Conservation (phyloP, 257 asterid species). For the Solanum tacnaense region DNA sequence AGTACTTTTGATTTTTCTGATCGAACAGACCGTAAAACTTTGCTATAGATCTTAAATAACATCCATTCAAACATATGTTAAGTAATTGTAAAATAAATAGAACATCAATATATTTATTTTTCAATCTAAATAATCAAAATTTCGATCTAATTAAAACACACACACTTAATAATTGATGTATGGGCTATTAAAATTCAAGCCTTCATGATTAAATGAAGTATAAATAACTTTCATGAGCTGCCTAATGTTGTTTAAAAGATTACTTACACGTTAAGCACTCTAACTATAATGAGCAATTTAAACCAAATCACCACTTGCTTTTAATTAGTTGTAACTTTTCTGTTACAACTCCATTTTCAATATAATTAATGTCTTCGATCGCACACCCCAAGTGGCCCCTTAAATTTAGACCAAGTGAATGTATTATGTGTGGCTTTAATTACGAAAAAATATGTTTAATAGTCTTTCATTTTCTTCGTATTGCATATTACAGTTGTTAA, state of each 20-base stretch:
- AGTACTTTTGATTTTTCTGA: too few relatives aligned
- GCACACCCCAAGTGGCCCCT: not conserved
- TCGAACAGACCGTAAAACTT: too few relatives aligned
- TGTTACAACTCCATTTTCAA: not conserved
- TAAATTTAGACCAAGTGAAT: not conserved
- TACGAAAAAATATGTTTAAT: not conserved
- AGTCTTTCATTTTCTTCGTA: not conserved
- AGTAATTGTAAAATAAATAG: not conserved
- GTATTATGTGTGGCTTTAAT: not conserved
- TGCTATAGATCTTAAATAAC: not conserved
- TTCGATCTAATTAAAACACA: not conserved
- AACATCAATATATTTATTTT: not conserved
- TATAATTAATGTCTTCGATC: not conserved
- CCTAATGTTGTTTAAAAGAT: not conserved
- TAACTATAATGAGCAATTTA: not conserved
- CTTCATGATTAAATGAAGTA: not conserved
- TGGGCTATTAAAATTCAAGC: not conserved
- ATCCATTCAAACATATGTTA: not conserved
- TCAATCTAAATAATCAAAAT: not conserved
- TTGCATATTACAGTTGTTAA: not conserved
- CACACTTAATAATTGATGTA: not conserved
- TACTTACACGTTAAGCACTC: not conserved
- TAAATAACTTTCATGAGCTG: not conserved
- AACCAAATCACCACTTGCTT: not conserved
- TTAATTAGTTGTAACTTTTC: not conserved